phyloP scores from a whole-genome alignment of 2,329 filamentous ascomycete species.

The Boeremia exigua region DNA sequence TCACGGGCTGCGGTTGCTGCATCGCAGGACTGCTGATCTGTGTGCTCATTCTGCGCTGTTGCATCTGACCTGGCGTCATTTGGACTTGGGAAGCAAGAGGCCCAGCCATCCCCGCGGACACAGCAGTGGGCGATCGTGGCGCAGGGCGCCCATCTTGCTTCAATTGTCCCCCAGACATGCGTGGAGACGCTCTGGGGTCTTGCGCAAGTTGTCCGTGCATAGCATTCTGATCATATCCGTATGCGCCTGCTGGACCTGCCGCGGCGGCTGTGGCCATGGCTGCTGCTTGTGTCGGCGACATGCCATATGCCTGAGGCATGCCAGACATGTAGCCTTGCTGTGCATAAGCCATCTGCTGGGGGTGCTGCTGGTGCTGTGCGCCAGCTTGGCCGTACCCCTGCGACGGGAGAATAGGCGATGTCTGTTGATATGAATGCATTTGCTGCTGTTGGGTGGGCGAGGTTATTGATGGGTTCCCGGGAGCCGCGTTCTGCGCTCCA shows the following conservation, averaged over 20 bases:
- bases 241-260: slow-evolving; percentile 74
- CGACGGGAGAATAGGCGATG: slow-evolving; percentile 79
- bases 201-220: slow-evolving; percentile 66
- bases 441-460: slow-evolving; percentile 69
- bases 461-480: slow-evolving; percentile 62
- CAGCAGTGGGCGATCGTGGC: slow-evolving; percentile 77
- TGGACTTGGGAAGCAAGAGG: slow-evolving; percentile 48
- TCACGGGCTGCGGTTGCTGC: slow-evolving; percentile 74
- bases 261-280: slow-evolving; percentile 95
- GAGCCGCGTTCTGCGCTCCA: slow-evolving; percentile 44
- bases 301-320: slow-evolving; percentile 77
- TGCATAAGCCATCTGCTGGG: slow-evolving; percentile 80
- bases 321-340: slow-evolving; percentile 76
- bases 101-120: slow-evolving; percentile 63
- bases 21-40: slow-evolving; percentile 57
- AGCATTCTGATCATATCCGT: slow-evolving; percentile 64
- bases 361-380: slow-evolving; percentile 65
- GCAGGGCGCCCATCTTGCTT: slow-evolving; percentile 73
- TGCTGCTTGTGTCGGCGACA: slow-evolving; percentile 83
- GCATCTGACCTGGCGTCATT: slow-evolving; percentile 45
- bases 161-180: slow-evolving; percentile 70
- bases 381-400: slow-evolving; percentile 73
- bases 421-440: slow-evolving; percentile 64
- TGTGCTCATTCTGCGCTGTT: slow-evolving; percentile 51
- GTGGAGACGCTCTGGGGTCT: slow-evolving; percentile 71